Evolutionary conservation across 225 moss, liverwort and hornwort genomes (phyloP).

Genomic region (Straminergon stramineum): DNA sequence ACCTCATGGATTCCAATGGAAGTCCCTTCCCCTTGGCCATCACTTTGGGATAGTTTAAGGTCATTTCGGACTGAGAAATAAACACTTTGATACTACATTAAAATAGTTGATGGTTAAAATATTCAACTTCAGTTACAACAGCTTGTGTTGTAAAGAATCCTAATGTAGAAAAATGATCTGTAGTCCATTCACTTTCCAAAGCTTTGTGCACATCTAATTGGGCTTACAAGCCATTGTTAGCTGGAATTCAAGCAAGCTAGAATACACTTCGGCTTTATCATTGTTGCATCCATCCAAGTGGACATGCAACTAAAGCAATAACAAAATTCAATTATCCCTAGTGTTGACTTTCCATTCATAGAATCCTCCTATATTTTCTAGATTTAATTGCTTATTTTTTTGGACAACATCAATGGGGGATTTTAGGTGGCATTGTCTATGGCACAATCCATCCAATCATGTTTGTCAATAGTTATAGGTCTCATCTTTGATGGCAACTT

Average conservation of each 20-base stretch:
- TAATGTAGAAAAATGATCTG: fast-evolving
- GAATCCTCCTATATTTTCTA: not conserved
- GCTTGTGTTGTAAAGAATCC: fast-evolving
- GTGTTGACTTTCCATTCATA: not conserved
- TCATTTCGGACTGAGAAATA: not conserved
- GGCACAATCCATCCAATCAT: not conserved
- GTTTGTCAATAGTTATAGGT: not conserved
- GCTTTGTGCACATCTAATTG: not conserved
- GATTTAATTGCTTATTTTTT: too few species aligned
- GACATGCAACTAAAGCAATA: not conserved
- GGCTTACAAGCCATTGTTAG: not conserved
- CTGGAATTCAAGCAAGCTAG: fast-evolving
- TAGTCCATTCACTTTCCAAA: not conserved
- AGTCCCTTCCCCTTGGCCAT: too few species aligned
- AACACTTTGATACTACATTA: not conserved
- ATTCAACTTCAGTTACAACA: not conserved
- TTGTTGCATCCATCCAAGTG: not conserved
- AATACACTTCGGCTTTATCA: not conserved
- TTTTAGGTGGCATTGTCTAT: not conserved
- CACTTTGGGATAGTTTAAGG: too few species aligned
- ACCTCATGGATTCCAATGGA: too few species aligned
- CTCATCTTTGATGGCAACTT: not conserved
- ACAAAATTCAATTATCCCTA: not conserved
- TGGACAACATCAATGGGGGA: not conserved
- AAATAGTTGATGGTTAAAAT: not conserved